Conservation (phyloP, 2,329 filamentous ascomycete genomes). For the Fusarium sp. region DNA sequence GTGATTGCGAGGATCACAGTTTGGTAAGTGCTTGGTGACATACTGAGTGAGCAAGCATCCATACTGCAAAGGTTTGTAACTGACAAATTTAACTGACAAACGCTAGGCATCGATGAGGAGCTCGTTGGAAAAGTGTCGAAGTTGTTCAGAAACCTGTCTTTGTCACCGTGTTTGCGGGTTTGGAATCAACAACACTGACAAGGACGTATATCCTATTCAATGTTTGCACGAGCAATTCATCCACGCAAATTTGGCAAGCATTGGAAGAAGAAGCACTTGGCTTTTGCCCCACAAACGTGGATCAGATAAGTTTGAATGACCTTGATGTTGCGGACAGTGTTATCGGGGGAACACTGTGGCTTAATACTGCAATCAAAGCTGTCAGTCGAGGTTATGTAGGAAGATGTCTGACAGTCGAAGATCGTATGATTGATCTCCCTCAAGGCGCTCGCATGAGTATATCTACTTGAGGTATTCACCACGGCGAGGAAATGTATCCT, state of each 20-base stretch:
- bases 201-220: neutral
- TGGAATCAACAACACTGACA: neutral
- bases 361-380: neutral
- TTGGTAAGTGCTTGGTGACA: neutral
- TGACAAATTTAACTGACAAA: neutral
- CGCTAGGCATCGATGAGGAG: neutral
- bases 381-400: neutral
- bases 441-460: neutral
- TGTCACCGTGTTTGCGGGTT: neutral
- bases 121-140: neutral
- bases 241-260: neutral
- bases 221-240: fast-evolving
- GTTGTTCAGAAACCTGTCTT: too few relatives aligned
- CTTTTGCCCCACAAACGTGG: fast-evolving
- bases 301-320: neutral
- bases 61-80: neutral
- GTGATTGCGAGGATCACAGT: neutral
- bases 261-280: neutral
- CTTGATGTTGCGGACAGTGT: neutral
- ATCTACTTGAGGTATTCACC: neutral
- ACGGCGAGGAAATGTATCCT: neutral
- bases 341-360: neutral
- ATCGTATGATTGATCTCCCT: neutral
- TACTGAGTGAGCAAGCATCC: fast-evolving
- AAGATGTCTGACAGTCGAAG: fast-evolving